Evolutionary conservation across 129 eudicot species (phyloP).

Genomic region (Flaveria trinervia): DNA sequence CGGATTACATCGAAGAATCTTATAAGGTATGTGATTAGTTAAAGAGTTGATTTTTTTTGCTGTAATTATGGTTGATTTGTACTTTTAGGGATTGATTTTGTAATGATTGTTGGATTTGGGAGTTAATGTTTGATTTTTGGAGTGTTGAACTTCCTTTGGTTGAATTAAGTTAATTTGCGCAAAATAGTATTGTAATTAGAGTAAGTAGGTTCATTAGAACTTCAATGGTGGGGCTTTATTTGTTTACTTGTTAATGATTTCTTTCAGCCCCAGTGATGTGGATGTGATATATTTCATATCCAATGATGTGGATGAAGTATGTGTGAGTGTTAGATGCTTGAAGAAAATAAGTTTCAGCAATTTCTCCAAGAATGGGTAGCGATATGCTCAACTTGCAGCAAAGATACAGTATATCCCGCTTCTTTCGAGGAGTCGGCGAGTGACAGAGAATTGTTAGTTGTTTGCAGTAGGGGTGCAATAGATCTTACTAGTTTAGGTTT

Average conservation of each 20-base stretch:
- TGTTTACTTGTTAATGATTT: background rate
- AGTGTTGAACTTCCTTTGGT: no score
- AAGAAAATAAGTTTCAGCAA: background rate
- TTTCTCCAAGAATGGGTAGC: background rate
- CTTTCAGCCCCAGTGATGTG: background rate
- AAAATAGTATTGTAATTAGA: no score
- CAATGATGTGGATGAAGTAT: background rate
- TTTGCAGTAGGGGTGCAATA: background rate
- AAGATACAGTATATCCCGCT: no score
- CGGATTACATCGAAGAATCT: slow-evolving; percentile 88
- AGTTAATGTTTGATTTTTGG: background rate
- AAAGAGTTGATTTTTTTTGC: background rate
- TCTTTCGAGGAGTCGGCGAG: background rate
- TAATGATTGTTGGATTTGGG: background rate
- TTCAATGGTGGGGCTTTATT: background rate
- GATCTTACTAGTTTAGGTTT: background rate
- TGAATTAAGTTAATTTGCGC: no score
- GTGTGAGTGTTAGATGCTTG: background rate
- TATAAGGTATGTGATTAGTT: slow-evolving; percentile 47
- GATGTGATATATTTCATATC: background rate
- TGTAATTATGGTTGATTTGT: background rate
- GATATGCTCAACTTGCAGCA: no score
- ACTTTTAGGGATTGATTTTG: background rate
- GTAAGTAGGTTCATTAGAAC: background rate
- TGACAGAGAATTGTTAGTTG: background rate